Evolutionary conservation across 345 rosid species (phyloP), one percentile per base, ranked within the genome.

Genomic region (Pseudoturritis turrita): DNA sequence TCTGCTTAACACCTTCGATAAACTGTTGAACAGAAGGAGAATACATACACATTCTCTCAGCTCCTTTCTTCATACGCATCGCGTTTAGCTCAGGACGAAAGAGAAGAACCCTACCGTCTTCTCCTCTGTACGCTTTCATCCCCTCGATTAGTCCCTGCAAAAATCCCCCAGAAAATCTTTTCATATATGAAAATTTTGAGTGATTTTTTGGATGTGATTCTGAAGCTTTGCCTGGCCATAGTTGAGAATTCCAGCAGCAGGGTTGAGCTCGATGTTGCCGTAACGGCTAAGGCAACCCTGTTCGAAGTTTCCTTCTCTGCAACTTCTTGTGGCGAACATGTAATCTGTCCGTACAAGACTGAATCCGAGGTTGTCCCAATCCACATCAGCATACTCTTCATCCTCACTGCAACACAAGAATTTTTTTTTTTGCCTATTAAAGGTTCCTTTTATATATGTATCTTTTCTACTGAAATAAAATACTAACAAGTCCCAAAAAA

Each of bases 31-130:
- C 44, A 18, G 98, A 86, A 40, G 91, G 97, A 29, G 81, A 87
- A 18, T 86, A 87, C 98, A 94, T 89, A 67, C 95, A 86, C 91
- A 94, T 67, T 76, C 97, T 85, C 47, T 91, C 95, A 22, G 97
- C 89, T 0, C 98, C 97, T 39, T 52, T 45, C 76, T 52, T 81
- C 96, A 94, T 88, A 2, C 96, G 80, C 25, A 73, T 19, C 0
- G 97, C 98, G 57, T 94, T 88, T 77, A 81, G 85, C 18, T 84
- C 92, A 0, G 91, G 97, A 19, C 98, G 91, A 61, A 89, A 94
- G 3, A 94, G 82, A 62, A 89, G 82, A 69, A 91, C 26, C 54
- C 75, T 67, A 9, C 95, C 90, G 37, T 84, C 83, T 78, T 86
- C 82, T 70, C 88, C 82, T 79, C 95, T 88, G 68, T 81, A 79